Conservation (phyloP, 352 stramenopile genomes). For the Phytophthora pisi region DNA sequence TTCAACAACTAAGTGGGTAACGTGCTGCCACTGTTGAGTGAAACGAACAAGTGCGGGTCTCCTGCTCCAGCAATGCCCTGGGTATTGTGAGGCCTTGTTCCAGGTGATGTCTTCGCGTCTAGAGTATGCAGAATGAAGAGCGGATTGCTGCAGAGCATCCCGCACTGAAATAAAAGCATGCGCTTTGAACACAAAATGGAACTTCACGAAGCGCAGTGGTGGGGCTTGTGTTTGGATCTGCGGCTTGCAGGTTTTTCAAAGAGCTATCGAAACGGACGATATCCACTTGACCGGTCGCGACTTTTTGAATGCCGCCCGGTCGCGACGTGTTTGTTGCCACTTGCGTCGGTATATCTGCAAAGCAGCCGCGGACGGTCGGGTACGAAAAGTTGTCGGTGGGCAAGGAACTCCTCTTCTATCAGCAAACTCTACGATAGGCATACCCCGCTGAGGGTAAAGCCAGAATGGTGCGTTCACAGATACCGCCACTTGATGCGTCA, state of each 20-base stretch:
- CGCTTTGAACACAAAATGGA: conserved; percentile 28
- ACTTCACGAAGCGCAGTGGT: conserved; percentile 6
- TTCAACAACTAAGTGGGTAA: conserved; percentile 89
- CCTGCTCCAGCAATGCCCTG: conserved; percentile 53
- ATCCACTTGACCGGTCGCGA: conserved; percentile 38
- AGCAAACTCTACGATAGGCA: conserved; percentile 1
- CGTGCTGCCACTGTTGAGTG: conserved; percentile 24
- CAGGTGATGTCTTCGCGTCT: conserved; percentile 63
- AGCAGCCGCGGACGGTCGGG: not conserved
- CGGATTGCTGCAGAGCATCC: conserved; percentile 24
- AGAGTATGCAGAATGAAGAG: conserved; percentile 30
- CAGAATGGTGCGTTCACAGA: conserved; percentile 32
- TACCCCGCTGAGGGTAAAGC: conserved; percentile 12
- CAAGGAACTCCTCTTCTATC: conserved; percentile 4
- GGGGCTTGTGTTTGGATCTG: conserved; percentile 12
- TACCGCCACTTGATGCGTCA: not conserved
- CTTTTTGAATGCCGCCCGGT: conserved; percentile 28
- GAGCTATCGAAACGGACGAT: conserved; percentile 22
- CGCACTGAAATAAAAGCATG: conserved; percentile 44
- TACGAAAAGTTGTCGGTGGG: not conserved
- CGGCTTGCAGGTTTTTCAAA: not conserved
- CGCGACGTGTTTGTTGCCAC: conserved; percentile 6
- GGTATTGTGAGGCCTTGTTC: conserved; percentile 36
- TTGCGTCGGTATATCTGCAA: not conserved
- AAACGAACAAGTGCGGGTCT: conserved; percentile 13